Evolutionary conservation across 75 land plant species (phyloP).

Genomic region (Pseudotsuga menziesii): DNA sequence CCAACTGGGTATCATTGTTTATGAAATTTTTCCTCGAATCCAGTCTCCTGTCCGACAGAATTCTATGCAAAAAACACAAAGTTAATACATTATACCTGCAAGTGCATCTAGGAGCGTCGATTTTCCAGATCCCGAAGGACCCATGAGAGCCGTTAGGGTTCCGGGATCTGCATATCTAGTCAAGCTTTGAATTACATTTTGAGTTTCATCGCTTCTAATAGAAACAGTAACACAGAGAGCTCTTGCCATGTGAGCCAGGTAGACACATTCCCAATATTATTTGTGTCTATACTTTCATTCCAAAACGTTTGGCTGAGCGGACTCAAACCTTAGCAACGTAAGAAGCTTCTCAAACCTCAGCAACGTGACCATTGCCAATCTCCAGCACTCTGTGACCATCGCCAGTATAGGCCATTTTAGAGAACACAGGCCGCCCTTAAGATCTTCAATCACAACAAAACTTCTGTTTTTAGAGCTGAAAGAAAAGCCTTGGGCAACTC

Average conservation of each 20-base stretch:
- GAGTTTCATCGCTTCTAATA: slow-evolving; percentile 47
- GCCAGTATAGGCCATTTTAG: no score
- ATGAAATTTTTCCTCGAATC: no score
- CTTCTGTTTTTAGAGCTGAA: no score
- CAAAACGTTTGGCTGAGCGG: slow-evolving; percentile 89
- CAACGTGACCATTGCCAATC: slow-evolving; percentile 24
- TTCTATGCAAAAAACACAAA: no score
- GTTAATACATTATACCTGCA: no score
- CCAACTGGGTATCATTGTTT: no score
- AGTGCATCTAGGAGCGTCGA: slow-evolving; percentile 74
- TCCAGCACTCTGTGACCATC: slow-evolving; percentile 46
- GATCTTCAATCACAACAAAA: no score
- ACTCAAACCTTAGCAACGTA: slow-evolving; percentile 35
- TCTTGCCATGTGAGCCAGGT: slow-evolving; percentile 93
- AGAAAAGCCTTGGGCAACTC: no score
- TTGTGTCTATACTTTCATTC: slow-evolving; percentile 57
- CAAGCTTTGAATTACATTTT: slow-evolving; percentile 55
- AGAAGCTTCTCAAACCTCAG: no score
- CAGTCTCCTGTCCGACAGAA: no score
- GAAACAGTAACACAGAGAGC: slow-evolving; percentile 66
- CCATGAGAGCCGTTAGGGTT: slow-evolving; percentile 68
- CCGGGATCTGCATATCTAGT: slow-evolving; percentile 88
- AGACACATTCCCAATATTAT: slow-evolving; percentile 66
- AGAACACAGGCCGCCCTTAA: no score
- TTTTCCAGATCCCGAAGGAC: slow-evolving; percentile 83